Evolutionary conservation across 495 filamentous ascomycete genomes (phyloP).

Genomic region (Annulohypoxylon stygium): DNA sequence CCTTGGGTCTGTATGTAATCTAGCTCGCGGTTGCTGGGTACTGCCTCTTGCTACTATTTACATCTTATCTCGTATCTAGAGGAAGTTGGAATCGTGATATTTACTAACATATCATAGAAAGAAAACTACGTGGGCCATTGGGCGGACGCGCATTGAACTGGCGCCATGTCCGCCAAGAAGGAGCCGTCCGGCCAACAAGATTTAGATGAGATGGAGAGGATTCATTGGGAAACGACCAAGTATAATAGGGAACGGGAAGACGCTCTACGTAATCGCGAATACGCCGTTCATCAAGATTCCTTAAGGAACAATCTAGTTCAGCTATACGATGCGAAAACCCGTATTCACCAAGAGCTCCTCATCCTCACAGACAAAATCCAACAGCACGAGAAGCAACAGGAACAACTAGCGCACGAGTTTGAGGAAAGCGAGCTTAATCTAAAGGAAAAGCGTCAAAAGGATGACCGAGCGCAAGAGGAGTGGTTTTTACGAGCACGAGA

Average conservation of each 20-base stretch:
- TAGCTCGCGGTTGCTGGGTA: slow-evolving; percentile 4
- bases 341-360: slow-evolving; percentile 33
- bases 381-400: slow-evolving; percentile 38
- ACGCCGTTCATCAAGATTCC: slow-evolving; percentile 29
- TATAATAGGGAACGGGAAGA: slow-evolving; percentile 41
- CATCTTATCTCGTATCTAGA: neutral
- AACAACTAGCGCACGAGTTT: slow-evolving; percentile 36
- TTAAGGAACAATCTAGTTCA: slow-evolving; percentile 33
- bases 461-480: slow-evolving; percentile 34
- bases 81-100: neutral
- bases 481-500: slow-evolving; percentile 41
- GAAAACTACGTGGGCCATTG: slow-evolving; percentile 9
- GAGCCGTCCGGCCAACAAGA: slow-evolving; percentile 33
- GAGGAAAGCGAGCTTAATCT: slow-evolving; percentile 26
- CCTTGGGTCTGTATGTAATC: neutral
- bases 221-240: slow-evolving; percentile 40
- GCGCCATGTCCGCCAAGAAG: slow-evolving; percentile 45
- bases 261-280: slow-evolving; percentile 26
- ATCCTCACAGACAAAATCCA: slow-evolving; percentile 27
- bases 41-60: neutral
- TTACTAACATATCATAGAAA: slow-evolving; percentile 27
- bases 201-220: slow-evolving; percentile 39
- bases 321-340: slow-evolving; percentile 35
- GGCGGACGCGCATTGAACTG: slow-evolving; percentile 28
- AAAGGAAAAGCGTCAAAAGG: slow-evolving; percentile 32